Evolutionary conservation across 352 stramenopile species (phyloP).

Genomic region (Saprolegnia diclina): DNA sequence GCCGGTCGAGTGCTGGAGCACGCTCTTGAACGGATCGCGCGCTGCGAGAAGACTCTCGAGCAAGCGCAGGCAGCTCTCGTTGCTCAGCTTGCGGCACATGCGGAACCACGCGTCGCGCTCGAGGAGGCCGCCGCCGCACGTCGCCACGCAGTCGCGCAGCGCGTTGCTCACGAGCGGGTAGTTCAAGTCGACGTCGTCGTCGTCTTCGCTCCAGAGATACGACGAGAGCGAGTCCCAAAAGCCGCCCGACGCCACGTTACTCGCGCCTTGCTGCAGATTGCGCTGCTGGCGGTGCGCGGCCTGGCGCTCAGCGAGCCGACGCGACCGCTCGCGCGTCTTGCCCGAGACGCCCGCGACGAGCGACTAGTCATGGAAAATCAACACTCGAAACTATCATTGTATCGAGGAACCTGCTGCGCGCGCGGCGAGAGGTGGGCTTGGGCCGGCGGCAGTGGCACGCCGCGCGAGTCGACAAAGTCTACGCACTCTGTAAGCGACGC

Average conservation of each 20-base stretch:
- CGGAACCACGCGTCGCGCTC: slow-evolving; percentile 85
- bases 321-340: slow-evolving; percentile 71
- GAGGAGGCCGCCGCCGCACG: slow-evolving; percentile 62
- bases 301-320: slow-evolving; percentile 72
- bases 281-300: slow-evolving; percentile 48
- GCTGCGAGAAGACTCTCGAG: slow-evolving; percentile 71
- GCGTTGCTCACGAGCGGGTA: slow-evolving; percentile 77
- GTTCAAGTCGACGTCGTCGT: slow-evolving; percentile 60
- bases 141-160: slow-evolving; percentile 64
- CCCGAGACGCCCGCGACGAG: slow-evolving; percentile 49
- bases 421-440: slow-evolving; percentile 35
- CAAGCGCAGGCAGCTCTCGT: slow-evolving; percentile 52
- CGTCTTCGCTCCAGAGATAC: slow-evolving; percentile 79
- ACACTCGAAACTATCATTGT: slow-evolving; percentile 27
- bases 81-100: slow-evolving; percentile 69
- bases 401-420: slow-evolving; percentile 12
- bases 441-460: slow-evolving; percentile 72
- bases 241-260: not conserved
- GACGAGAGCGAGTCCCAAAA: slow-evolving; percentile 80
- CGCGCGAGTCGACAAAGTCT: slow-evolving; percentile 79
- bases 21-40: slow-evolving; percentile 72
- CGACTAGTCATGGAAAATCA: not conserved
- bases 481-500: not conserved
- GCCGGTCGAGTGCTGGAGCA: slow-evolving; percentile 45
- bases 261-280: not conserved